A percentile compares a stretch with the other conserved stretches of the same genome.
Evolutionary conservation across 2,329 filamentous ascomycete genomes (phyloP).

Genomic region (Thielaviopsis ethacetica): DNA sequence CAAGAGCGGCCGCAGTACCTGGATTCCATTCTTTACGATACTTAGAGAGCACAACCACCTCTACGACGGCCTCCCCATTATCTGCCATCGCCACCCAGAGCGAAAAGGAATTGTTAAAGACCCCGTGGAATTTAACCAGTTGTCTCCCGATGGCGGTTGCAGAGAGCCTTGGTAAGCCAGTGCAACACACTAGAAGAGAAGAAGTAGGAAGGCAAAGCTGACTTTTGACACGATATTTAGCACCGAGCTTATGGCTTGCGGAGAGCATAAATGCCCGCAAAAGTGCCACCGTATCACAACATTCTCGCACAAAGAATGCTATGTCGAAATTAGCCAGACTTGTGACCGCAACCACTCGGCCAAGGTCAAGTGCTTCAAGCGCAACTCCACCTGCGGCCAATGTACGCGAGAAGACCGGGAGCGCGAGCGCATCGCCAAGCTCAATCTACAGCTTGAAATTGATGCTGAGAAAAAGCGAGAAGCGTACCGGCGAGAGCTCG

Average conservation of each 20-base stretch:
- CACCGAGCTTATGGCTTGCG: constrained; percentile 34
- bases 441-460: constrained; percentile 34
- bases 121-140: constrained; percentile 40
- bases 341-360: constrained; percentile 37
- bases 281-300: constrained; percentile 46
- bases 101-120: constrained; percentile 26
- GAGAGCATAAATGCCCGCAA: constrained; percentile 38
- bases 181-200: neutral
- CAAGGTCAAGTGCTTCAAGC: constrained; percentile 28
- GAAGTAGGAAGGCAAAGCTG: neutral
- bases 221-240: constrained; percentile 19
- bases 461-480: constrained; percentile 27
- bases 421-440: constrained; percentile 24
- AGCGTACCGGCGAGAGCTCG: constrained; percentile 28
- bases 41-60: constrained; percentile 35
- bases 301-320: constrained; percentile 32
- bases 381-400: constrained; percentile 25
- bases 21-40: constrained; percentile 39
- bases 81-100: constrained; percentile 42
- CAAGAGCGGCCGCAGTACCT: constrained; percentile 26
- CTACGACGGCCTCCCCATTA: constrained; percentile 42
- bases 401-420: constrained; percentile 36
- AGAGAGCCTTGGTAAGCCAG: constrained; percentile 30
- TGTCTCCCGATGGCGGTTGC: constrained; percentile 58
- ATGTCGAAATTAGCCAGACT: constrained; percentile 21